These are phyloP conservation scores for Infundibulicybe gibba DNA, from an alignment of 768 basidiomycete species.

Conservation along the genomic window DNA sequence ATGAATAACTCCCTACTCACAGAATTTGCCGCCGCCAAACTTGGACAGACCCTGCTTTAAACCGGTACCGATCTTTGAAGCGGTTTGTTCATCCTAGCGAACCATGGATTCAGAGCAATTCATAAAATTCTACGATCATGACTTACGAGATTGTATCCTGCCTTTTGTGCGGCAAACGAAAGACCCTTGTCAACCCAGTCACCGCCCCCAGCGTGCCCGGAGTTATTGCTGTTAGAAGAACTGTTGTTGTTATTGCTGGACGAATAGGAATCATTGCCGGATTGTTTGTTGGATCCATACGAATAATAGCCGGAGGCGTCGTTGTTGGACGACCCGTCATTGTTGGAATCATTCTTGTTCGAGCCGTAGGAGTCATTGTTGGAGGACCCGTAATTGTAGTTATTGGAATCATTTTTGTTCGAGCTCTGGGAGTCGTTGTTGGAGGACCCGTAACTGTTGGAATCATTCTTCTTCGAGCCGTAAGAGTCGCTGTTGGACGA, in stretches of 20 bases:
- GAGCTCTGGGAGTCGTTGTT: neutral
- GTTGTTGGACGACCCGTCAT: conserved; percentile 7
- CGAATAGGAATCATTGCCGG: conserved; percentile 3
- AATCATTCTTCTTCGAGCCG: neutral
- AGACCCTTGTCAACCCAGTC: conserved; percentile 38
- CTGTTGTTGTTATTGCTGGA: conserved; percentile 6
- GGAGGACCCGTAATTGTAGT: neutral
- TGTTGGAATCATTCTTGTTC: conserved; percentile 5
- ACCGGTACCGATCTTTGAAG: conserved; percentile 32
- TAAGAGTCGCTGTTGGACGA: neutral
- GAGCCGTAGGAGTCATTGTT: conserved; percentile 3
- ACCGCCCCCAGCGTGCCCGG: conserved; percentile 8
- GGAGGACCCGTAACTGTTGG: conserved; percentile 1
- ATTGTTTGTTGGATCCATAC: too few relatives aligned
- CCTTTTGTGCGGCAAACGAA: conserved; percentile 29
- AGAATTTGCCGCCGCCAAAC: conserved; percentile 21
- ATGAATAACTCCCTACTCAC: too few relatives aligned
- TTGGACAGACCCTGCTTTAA: conserved; percentile 31
- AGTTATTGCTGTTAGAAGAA: conserved; percentile 11
- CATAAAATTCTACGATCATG: neutral
- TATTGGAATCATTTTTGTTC: neutral
- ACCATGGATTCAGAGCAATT: neutral
- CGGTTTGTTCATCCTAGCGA: conserved; percentile 31
- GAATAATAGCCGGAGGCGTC: neutral
- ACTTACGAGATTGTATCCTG: conserved; percentile 37